phyloP scores from a whole-genome alignment of 805 yeast genomes.

The Ogataea dorogensis region DNA sequence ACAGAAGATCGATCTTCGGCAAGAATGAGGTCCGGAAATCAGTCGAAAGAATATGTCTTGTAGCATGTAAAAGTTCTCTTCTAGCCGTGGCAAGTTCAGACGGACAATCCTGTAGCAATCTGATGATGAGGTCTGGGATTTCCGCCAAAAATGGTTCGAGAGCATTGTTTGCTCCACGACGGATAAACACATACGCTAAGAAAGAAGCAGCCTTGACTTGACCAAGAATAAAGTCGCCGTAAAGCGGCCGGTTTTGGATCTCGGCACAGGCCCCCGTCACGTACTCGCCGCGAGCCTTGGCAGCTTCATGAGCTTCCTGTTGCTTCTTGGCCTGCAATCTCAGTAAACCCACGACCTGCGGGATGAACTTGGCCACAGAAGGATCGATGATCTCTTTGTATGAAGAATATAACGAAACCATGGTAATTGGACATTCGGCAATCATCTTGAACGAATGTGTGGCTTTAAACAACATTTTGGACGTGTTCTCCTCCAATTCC shows the following conservation, averaged over 20 bases:
- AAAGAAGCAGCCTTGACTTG: constrained; percentile 97
- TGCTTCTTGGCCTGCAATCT: constrained; percentile 82
- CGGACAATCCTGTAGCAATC: constrained; percentile 93
- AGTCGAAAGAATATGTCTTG: constrained; percentile 91
- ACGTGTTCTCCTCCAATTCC: constrained; percentile 39
- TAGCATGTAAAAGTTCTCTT: constrained; percentile 89
- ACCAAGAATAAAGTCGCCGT: constrained; percentile 84
- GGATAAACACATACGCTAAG: constrained; percentile 83
- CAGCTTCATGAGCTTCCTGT: constrained; percentile 56
- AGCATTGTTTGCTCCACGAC: constrained; percentile 73
- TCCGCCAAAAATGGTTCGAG: constrained; percentile 55
- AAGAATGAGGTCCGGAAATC: constrained; percentile 79
- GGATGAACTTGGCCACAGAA: constrained; percentile 74
- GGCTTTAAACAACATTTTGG: constrained; percentile 60
- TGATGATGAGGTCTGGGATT: constrained; percentile 83
- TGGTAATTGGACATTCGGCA: constrained; percentile 95
- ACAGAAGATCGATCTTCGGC: constrained; percentile 79
- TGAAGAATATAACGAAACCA: constrained; percentile 88
- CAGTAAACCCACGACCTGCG: constrained; percentile 73
- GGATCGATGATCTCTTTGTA: constrained; percentile 73
- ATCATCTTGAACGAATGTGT: constrained; percentile 84
- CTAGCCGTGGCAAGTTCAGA: constrained; percentile 88
- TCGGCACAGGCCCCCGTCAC: constrained; percentile 72
- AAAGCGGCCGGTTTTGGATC: constrained; percentile 72
- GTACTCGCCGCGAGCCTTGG: constrained; percentile 54